phyloP scores from a whole-genome alignment of 805 yeast genomes.

The Candida rishiriensis region DNA sequence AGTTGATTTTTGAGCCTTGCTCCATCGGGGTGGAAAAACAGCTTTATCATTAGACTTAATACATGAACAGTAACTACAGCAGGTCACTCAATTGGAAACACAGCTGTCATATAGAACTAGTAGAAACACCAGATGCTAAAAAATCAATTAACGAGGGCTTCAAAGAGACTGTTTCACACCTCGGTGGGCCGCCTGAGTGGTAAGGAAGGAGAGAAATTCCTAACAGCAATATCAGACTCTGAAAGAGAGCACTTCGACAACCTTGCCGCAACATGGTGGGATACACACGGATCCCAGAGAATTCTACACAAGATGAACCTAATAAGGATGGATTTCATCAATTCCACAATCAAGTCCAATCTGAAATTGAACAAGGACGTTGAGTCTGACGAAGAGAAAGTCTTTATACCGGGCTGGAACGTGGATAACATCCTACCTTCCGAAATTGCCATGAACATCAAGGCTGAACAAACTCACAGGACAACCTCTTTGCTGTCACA shows the following conservation, averaged over 20 bases:
- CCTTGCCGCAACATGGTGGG: constrained; percentile 98
- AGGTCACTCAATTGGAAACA: too few species aligned
- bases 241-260: constrained; percentile 81
- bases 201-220: neutral
- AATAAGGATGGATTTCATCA: constrained; percentile 81
- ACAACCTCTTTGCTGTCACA: constrained; percentile 33
- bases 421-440: constrained; percentile 56
- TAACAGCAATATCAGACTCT: constrained; percentile 43
- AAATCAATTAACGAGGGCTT: neutral
- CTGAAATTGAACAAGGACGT: constrained; percentile 39
- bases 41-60: too few species aligned
- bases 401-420: constrained; percentile 77
- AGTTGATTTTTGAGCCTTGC: too few species aligned
- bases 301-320: constrained; percentile 93
- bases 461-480: constrained; percentile 45
- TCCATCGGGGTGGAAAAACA: too few species aligned
- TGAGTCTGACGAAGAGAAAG: constrained; percentile 35
- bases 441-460: constrained; percentile 43
- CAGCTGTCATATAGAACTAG: too few species aligned
- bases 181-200: neutral
- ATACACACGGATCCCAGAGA: constrained; percentile 85
- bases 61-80: too few species aligned
- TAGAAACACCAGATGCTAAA: neutral
- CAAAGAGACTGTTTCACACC: constrained; percentile 1
- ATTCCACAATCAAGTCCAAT: constrained; percentile 47